Base-by-base conservation (phyloP, 495 filamentous ascomycete species). In the Aspergillus bertholletiae region DNA sequence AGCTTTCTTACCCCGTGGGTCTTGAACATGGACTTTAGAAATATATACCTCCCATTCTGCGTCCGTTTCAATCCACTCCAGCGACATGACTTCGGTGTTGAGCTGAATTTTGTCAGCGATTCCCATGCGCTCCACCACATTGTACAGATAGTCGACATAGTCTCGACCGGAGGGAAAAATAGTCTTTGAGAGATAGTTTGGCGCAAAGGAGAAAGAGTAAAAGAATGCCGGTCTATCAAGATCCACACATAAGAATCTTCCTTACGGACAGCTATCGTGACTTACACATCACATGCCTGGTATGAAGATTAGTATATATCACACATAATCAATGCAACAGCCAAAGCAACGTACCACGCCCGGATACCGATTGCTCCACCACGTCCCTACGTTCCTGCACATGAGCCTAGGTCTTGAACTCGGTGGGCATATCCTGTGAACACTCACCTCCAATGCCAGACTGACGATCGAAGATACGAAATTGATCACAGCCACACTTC, bases 331-430 rank as follows among this genome's bases (percentile, higher is more conserved):
- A 13, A 12, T 9, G 6, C 30, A 12, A 13, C 6, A n/a, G n/a
- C n/a, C n/a, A n/a, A n/a, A n/a, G n/a, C n/a, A 12, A 11, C 30
- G 7, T 34, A 34, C 82, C 49, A 76, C 78, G 18, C 84, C 86
- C 2, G 86, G 86, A 65, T 88, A 89, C 32, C 78, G 67, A 65
- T 88, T 88, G 46, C 80, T 79, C 71, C 75, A 80, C 86, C 86
- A 89, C 12, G 85, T 87, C 15, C 86, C 40, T n/a, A n/a, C n/a
- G n/a, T n/a, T n/a, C n/a, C n/a, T 34, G 12, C 30, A 13, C 2
- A 34, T 11, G 30, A 8, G 30, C n/a, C n/a, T n/a, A n/a, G n/a
- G n/a, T n/a, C n/a, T n/a, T n/a, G n/a, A n/a, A n/a, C n/a, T n/a
- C n/a, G n/a, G n/a, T n/a, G n/a, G n/a, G n/a, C n/a, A n/a, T n/a